phyloP scores from a whole-genome alignment of 1,139 yeast genomes.

The Pichia sp. region DNA sequence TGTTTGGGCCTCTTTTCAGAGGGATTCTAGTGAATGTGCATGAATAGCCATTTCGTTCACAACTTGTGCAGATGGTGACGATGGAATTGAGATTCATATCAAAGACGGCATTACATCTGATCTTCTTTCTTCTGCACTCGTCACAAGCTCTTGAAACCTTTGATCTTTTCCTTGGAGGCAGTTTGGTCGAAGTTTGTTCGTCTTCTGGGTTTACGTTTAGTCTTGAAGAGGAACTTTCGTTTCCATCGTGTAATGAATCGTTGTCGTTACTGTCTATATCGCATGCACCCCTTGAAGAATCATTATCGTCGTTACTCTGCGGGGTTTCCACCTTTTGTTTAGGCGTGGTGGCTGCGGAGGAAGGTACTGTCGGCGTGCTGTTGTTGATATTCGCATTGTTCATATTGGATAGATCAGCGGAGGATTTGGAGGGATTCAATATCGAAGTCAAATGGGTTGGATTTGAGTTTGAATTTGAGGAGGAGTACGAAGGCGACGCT shows the following conservation, averaged over 20 bases:
- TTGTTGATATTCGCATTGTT: too few relatives aligned
- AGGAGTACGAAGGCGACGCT: too few relatives aligned
- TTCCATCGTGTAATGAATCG: not conserved
- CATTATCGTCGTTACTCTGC: not conserved
- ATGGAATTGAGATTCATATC: slow-evolving; percentile 43
- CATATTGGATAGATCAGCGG: slow-evolving; percentile 1
- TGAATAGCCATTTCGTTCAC: slow-evolving; percentile 49
- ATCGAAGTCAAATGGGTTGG: slow-evolving; percentile 7
- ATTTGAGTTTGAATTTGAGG: not conserved
- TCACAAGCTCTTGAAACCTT: slow-evolving; percentile 72
- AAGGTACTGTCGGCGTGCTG: too few relatives aligned
- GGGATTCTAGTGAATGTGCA: slow-evolving; percentile 71
- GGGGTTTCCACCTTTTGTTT: too few relatives aligned
- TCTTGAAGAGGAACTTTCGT: too few relatives aligned
- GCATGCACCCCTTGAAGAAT: slow-evolving; percentile 2
- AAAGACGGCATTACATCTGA: slow-evolving; percentile 60
- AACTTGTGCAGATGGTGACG: slow-evolving; percentile 54
- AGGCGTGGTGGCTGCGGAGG: not conserved
- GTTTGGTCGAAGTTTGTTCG: too few relatives aligned
- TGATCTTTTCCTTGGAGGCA: slow-evolving; percentile 46
- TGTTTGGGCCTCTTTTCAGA: slow-evolving; percentile 73
- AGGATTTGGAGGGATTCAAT: slow-evolving; percentile 15
- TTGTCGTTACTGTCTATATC: slow-evolving; percentile 3
- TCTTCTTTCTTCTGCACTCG: slow-evolving; percentile 62
- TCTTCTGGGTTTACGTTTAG: too few relatives aligned